A percentile compares a stretch with the other conserved stretches of the same genome.
Conservation (phyloP, 1,139 yeast species). For the Sugiyamaella novakii region DNA sequence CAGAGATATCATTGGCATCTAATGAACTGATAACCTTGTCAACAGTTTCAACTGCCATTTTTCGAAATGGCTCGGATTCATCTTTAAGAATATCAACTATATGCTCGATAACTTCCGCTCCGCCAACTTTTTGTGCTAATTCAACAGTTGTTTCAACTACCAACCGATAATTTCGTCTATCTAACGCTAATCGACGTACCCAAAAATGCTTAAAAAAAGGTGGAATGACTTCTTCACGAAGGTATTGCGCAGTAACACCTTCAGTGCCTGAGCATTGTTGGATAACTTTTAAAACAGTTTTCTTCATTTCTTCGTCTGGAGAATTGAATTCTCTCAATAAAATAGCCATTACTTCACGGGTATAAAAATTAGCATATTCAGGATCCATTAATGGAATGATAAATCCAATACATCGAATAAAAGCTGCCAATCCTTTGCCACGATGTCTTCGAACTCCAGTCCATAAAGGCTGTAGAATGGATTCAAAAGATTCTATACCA, state of each 20-base stretch:
- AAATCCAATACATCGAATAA: conserved; percentile 75
- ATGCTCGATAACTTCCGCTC: conserved; percentile 58
- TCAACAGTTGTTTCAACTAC: conserved; percentile 76
- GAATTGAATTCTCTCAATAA: conserved; percentile 73
- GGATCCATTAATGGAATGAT: conserved; percentile 84
- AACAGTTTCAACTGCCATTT: conserved; percentile 76
- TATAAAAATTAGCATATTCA: conserved; percentile 77
- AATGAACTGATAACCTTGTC: conserved; percentile 50
- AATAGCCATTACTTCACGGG: conserved; percentile 69
- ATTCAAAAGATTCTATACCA: conserved; percentile 86
- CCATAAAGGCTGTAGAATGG: conserved; percentile 76
- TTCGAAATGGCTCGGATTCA: conserved; percentile 76
- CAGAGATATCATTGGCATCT: conserved; percentile 57
- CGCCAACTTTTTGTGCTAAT: conserved; percentile 69
- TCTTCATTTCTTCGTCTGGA: conserved; percentile 89
- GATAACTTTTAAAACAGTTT: conserved; percentile 63
- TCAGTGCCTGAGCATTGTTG: conserved; percentile 60
- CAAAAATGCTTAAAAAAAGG: conserved; percentile 76
- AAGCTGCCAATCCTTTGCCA: conserved; percentile 77
- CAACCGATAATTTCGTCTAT: conserved; percentile 54
- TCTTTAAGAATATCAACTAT: conserved; percentile 69
- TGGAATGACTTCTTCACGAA: conserved; percentile 56
- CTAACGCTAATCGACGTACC: conserved; percentile 56
- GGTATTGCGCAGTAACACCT: conserved; percentile 51
- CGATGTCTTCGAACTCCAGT: conserved; percentile 73